Base-by-base conservation (phyloP, 371 early-diverging fungal species). In the Batkoa obscura region DNA sequence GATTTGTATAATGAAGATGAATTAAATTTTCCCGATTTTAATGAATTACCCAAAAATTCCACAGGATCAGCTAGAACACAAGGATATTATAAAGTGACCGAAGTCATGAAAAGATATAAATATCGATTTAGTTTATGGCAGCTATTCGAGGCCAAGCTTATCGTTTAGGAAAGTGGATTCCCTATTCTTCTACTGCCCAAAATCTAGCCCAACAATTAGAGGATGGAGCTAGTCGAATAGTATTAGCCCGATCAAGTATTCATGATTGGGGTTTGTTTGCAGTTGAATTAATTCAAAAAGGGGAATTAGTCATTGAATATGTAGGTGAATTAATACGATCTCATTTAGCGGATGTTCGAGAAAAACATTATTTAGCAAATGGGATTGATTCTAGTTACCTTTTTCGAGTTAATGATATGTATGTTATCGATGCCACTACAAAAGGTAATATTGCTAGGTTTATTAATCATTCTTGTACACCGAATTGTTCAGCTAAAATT, bases 211-310 rank as follows among this genome's bases (percentile, higher is more conserved):
- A 86, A 58, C 88, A 89, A 66, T 79, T 95, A 56, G 84, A 90
- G 65, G 79, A 77, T 34, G 80, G 94, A 17, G 86, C 84, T 62
- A 90, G 90, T 64, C 76, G 82, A 47, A 73, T 97, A 31, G 74
- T 77, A 41, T 93, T 97, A 65, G 89, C 86, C 1, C 84, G 83
- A 61, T 85, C 86, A 3, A 73, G 78, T 12, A 97, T 97, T 63
- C 98, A 97, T 64, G 89, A 89, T 66, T 94, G 90, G 92, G 98
- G 98, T 0, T 66, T 96, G 59, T 97, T 89, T 80, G 89, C 95
- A 5, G 73, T 80, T 62, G 93, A 93, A 66, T 75, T 73, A 41
- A 91, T 97, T 55, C 86, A 85, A 59, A 80, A 81, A 32, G 77
- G 81, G 62, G 97, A 98, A 55, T 83, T 98, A 74, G 93, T 98